Base-by-base conservation (phyloP, 192 early-diverging fungal genomes). In the Spinellus fusiger region DNA sequence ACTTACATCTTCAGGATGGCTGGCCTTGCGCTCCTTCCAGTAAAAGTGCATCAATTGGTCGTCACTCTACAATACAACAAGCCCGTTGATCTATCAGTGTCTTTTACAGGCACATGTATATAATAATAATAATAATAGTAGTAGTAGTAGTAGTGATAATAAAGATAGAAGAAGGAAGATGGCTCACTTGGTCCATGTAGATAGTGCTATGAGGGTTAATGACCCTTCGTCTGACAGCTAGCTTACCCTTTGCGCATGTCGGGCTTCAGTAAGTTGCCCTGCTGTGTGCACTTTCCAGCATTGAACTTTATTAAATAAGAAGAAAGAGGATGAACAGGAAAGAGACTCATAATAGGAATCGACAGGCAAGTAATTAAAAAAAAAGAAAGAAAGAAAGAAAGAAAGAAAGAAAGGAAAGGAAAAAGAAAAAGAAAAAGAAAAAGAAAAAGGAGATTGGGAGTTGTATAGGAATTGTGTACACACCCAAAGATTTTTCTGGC, bases 41-140 rank as follows among this genome's bases (percentile, higher is more conserved):
- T 78, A 88, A 48, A 94, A 88, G 58, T 88, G 89, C 68, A 90
- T 64, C 20, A 92, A 67, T 22, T 78, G 81, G 49, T 91, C 89
- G n/a, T 89, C 85, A 8, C 75, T 75, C 63, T 69, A 58, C 12
- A 71, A n/a, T n/a, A n/a, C n/a, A n/a, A n/a, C n/a, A n/a, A n/a
- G n/a, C n/a, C n/a, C n/a, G n/a, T n/a, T 66, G 8, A 71, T 7
- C 23, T 27, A 52, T 37, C 29, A 16, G 18, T 8, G 9, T 32
- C 15, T 12, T 37, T 25, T 35, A 4, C 15, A 8, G 25, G 16
- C 27, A 8, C 47, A 10, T 33, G 0, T 15, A 18, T n/a, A n/a
- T n/a, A n/a, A n/a, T n/a, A n/a, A n/a, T n/a, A n/a, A n/a, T n/a
- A n/a, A n/a, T n/a, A n/a, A 33, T 33, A 12, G 1, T 23, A 34